Evolutionary conservation across 75 land plant genomes (phyloP).

Genomic region (Cunninghamia lanceolata): DNA sequence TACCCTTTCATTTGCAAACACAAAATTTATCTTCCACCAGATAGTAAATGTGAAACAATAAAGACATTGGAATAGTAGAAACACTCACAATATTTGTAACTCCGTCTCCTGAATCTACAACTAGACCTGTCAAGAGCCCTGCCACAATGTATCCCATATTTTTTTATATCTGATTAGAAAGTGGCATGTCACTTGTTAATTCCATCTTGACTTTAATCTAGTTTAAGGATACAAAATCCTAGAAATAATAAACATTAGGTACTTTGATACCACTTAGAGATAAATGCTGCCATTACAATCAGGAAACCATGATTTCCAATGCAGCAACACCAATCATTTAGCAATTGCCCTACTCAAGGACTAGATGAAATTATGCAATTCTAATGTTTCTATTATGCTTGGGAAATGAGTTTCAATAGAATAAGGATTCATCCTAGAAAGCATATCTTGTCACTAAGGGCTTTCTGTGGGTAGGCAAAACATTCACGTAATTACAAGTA

Average conservation of each 20-base stretch:
- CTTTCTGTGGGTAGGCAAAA: neutral
- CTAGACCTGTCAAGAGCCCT: conserved; percentile 54
- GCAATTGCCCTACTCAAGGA: neutral
- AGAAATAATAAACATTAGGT: neutral
- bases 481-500: neutral
- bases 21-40: neutral
- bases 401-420: neutral
- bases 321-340: neutral
- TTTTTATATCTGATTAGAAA: neutral
- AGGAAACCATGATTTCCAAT: neutral
- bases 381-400: neutral
- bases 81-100: conserved; percentile 53
- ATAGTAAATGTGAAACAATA: neutral
- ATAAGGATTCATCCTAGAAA: neutral
- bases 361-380: neutral
- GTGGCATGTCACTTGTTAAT: neutral
- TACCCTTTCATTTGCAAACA: neutral
- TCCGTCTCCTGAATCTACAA: conserved; percentile 59
- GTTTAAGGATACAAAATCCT: neutral
- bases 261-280: neutral
- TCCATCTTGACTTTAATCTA: neutral
- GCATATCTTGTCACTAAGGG: neutral
- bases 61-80: neutral
- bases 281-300: neutral
- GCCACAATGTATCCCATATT: neutral